Conservation (phyloP, 2,329 filamentous ascomycete genomes). For the Diaporthe helianthi region DNA sequence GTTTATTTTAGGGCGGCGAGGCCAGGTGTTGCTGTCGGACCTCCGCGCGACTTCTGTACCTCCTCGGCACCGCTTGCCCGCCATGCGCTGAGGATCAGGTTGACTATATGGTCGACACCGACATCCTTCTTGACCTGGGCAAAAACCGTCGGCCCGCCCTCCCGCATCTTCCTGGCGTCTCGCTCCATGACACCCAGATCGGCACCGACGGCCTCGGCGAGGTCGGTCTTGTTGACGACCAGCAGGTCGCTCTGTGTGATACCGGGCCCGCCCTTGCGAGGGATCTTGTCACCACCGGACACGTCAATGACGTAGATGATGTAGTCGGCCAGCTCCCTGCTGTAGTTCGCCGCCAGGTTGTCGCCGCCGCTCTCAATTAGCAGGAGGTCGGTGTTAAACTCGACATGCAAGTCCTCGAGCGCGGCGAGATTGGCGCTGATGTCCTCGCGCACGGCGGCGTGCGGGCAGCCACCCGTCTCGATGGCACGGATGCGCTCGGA, state of each 20-base stretch:
- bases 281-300: constrained; percentile 94
- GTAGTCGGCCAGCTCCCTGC: constrained; percentile 90
- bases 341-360: constrained; percentile 97
- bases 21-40: constrained; percentile 64
- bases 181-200: constrained; percentile 94
- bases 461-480: constrained; percentile 95
- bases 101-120: constrained; percentile 84
- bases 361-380: constrained; percentile 96
- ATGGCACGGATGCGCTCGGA: constrained; percentile 89
- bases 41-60: constrained; percentile 59
- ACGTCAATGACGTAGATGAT: constrained; percentile 99
- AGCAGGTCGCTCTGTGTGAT: constrained; percentile 96
- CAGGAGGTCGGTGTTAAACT: constrained; percentile 82
- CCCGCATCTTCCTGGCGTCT: constrained; percentile 91
- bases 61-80: constrained; percentile 83
- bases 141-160: constrained; percentile 94
- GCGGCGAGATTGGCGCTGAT: constrained; percentile 93
- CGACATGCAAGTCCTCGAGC: constrained; percentile 83
- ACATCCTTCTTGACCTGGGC: constrained; percentile 95
- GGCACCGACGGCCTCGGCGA: constrained; percentile 88
- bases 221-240: constrained; percentile 96
- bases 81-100: constrained; percentile 90
- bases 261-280: constrained; percentile 91
- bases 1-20: constrained; percentile 48
- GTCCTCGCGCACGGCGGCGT: constrained; percentile 96